Conservation (phyloP, 139 green algal species). For the Closterium sp. region DNA sequence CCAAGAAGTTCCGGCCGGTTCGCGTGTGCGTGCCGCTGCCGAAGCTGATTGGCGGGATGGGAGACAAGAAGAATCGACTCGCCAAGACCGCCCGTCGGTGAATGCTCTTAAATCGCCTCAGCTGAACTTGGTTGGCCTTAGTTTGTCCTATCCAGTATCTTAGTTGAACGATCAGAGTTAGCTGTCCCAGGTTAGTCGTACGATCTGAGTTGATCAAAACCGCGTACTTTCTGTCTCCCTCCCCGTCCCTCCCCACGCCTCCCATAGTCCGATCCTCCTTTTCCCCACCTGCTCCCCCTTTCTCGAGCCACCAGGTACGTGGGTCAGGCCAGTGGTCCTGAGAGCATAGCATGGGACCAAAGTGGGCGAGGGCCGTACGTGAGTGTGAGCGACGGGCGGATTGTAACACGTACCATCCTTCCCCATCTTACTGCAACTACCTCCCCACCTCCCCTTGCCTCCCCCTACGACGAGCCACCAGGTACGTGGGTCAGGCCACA, state of each 20-base stretch:
- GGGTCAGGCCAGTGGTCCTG: neutral
- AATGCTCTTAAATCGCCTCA: no score
- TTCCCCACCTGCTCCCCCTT: no score
- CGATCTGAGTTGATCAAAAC: no score
- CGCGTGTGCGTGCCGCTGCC: neutral
- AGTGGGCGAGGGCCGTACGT: neutral
- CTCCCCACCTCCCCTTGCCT: neutral
- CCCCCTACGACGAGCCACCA: no score
- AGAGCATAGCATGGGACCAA: slow-evolving; percentile 28
- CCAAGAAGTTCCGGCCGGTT: neutral
- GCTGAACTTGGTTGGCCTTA: no score
- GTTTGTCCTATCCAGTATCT: no score
- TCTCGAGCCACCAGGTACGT: neutral
- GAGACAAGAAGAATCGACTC: neutral
- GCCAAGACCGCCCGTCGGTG: neutral
- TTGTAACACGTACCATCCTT: neutral
- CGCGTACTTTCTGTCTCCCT: no score
- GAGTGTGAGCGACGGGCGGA: neutral
- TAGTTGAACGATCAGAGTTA: no score
- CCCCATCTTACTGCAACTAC: neutral
- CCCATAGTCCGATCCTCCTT: no score
- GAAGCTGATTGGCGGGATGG: neutral
- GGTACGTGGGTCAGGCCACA: neutral
- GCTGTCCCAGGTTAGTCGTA: no score
- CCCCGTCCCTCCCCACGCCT: no score